These are phyloP conservation scores for Schizochytrium sp. DNA, from an alignment of 108 stramenopile species.

Conservation along the genomic window DNA sequence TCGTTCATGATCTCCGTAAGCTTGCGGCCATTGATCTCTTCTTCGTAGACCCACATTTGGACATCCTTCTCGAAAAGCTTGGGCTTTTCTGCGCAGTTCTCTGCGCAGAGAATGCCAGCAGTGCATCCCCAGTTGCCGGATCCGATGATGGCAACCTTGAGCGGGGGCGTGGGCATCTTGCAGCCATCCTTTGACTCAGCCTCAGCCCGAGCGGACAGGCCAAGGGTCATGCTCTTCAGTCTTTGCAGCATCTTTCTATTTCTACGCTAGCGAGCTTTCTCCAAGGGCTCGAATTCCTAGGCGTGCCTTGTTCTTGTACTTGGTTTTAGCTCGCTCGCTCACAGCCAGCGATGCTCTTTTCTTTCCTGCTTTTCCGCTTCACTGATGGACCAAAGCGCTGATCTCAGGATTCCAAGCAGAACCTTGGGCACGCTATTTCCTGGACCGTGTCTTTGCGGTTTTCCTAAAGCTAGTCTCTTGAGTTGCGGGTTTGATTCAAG, in stretches of 20 bases:
- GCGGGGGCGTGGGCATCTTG: conserved; percentile 30
- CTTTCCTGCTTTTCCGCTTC: too few relatives aligned
- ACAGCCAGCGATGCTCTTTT: too few relatives aligned
- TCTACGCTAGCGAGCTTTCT: not conserved
- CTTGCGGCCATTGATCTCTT: conserved; percentile 75
- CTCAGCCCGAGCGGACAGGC: conserved; percentile 1
- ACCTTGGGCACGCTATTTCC: too few relatives aligned
- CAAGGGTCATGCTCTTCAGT: not conserved
- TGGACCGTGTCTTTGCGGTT: too few relatives aligned
- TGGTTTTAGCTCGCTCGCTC: not conserved
- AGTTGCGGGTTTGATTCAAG: too few relatives aligned
- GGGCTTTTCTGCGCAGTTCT: conserved; percentile 79
- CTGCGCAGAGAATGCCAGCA: conserved; percentile 86
- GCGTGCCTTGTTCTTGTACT: not conserved
- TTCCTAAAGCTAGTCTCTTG: too few relatives aligned
- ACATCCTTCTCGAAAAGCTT: conserved; percentile 81
- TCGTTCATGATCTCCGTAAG: conserved; percentile 91
- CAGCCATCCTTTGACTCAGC: not conserved
- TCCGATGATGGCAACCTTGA: conserved; percentile 89
- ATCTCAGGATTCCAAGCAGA: too few relatives aligned
- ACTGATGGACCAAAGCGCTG: too few relatives aligned
- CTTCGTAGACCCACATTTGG: conserved; percentile 96
- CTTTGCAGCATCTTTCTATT: not conserved
- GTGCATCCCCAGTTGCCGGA: conserved; percentile 94
- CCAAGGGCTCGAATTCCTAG: not conserved